Evolutionary conservation across 495 filamentous ascomycete genomes (phyloP).

Genomic region (Aspergillus conjunctus): DNA sequence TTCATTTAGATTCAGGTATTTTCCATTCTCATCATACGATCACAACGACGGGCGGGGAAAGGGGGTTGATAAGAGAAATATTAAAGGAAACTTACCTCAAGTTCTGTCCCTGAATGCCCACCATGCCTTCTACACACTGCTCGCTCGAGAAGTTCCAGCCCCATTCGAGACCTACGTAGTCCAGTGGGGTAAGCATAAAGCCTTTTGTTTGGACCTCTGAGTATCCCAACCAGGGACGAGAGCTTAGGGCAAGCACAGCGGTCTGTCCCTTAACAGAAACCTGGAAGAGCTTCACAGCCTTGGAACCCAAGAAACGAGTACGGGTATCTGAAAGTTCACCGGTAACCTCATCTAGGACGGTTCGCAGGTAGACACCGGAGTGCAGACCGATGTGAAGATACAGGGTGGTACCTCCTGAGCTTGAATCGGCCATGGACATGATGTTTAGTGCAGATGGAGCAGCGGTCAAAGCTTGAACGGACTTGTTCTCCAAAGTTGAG

Average conservation of each 20-base stretch:
- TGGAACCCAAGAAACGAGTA: conserved; percentile 89
- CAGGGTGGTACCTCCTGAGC: conserved; percentile 72
- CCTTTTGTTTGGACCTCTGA: conserved; percentile 76
- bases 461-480: conserved; percentile 88
- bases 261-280: conserved; percentile 81
- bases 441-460: conserved; percentile 88
- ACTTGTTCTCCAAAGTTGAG: conserved; percentile 85
- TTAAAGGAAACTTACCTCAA: conserved; percentile 67
- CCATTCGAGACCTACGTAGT: conserved; percentile 86
- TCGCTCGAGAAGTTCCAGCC: conserved; percentile 96
- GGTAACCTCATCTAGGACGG: conserved; percentile 89
- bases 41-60: conserved; percentile 18
- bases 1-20: conserved; percentile 51
- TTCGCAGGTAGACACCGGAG: conserved; percentile 92
- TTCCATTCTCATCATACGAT: conserved; percentile 69
- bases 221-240: conserved; percentile 91
- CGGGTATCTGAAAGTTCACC: conserved; percentile 93
- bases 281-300: conserved; percentile 81
- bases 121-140: conserved; percentile 90
- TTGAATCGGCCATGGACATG: conserved; percentile 92
- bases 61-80: conserved; percentile 8
- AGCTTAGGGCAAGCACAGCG: conserved; percentile 87
- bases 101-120: conserved; percentile 89
- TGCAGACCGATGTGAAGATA: conserved; percentile 95
- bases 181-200: conserved; percentile 89